Evolutionary conservation across 176 grass and related monocot genomes (phyloP).

Genomic region (Avena eriantha): DNA sequence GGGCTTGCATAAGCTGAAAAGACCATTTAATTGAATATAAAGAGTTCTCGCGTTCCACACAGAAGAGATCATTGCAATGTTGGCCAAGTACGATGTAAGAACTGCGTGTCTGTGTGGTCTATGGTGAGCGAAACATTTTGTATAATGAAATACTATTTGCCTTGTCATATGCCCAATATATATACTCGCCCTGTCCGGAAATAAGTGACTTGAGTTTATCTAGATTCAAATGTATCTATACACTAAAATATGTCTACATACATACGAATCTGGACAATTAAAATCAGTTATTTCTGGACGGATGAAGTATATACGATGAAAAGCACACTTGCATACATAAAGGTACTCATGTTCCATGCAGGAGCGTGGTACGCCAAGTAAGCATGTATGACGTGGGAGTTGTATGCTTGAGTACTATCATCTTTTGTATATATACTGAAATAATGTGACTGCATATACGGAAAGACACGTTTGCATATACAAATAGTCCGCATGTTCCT

Average conservation of each 20-base stretch:
- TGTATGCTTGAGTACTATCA: background rate
- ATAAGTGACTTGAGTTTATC: too few species aligned
- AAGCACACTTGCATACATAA: background rate
- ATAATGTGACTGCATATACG: slow-evolving; percentile 19
- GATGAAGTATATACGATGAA: too few species aligned
- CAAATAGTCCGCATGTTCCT: slow-evolving; percentile 7
- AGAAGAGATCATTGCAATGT: background rate
- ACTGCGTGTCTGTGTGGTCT: too few species aligned
- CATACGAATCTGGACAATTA: too few species aligned
- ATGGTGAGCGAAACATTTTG: too few species aligned
- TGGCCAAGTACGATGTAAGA: background rate
- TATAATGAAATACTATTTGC: too few species aligned
- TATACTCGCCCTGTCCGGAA: too few species aligned
- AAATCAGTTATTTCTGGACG: too few species aligned
- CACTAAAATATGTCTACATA: too few species aligned
- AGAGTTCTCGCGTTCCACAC: slow-evolving; percentile 2
- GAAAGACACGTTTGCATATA: background rate
- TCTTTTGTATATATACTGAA: background rate
- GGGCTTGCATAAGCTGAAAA: slow-evolving; percentile 29
- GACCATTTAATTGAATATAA: background rate
- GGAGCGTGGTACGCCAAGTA: background rate
- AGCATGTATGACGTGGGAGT: background rate
- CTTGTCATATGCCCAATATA: too few species aligned
- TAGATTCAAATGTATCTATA: too few species aligned
- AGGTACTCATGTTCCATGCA: slow-evolving; percentile 14